Percentiles rank a stretch among this genome's conserved stretches.
phyloP scores from a whole-genome alignment of 352 stramenopile species.

The Phytophthora pistaciae region DNA sequence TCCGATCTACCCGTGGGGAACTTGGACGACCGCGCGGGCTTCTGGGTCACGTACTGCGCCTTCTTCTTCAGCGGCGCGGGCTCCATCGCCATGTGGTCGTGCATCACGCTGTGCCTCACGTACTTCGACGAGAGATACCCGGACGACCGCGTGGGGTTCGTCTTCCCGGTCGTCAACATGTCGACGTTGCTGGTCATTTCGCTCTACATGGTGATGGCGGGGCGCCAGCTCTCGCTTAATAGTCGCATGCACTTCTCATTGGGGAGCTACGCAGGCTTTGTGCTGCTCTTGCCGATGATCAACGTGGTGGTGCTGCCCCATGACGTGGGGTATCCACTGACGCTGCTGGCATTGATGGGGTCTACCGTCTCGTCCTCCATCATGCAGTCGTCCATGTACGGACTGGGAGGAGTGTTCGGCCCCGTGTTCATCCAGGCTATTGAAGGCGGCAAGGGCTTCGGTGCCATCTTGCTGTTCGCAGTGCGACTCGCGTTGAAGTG shows the following conservation, averaged over 20 bases:
- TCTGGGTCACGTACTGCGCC: slow-evolving; percentile 72
- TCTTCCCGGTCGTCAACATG: slow-evolving; percentile 89
- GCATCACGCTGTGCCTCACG: slow-evolving; percentile 79
- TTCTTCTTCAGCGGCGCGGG: slow-evolving; percentile 84
- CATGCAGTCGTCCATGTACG: slow-evolving; percentile 80
- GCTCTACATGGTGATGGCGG: slow-evolving; percentile 84
- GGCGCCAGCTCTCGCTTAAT: slow-evolving; percentile 68
- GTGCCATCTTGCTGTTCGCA: slow-evolving; percentile 75
- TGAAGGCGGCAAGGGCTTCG: slow-evolving; percentile 81
- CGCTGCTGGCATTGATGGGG: slow-evolving; percentile 65
- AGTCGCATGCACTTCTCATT: slow-evolving; percentile 65
- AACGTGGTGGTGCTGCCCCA: slow-evolving; percentile 66
- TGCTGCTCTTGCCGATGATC: slow-evolving; percentile 63
- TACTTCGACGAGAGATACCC: slow-evolving; percentile 77
- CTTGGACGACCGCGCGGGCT: slow-evolving; percentile 44
- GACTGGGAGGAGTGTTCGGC: slow-evolving; percentile 81
- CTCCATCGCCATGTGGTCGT: slow-evolving; percentile 80
- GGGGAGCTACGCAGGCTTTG: slow-evolving; percentile 59
- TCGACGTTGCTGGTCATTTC: slow-evolving; percentile 81
- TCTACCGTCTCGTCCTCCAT: slow-evolving; percentile 76
- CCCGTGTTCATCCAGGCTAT: slow-evolving; percentile 82
- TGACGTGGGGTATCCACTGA: slow-evolving; percentile 61
- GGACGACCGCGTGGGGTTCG: slow-evolving; percentile 71
- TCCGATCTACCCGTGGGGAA: slow-evolving; percentile 19
- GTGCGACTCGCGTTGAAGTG: slow-evolving; percentile 72